Evolutionary conservation across 495 filamentous ascomycete genomes (phyloP), one percentile per base, ranked within the genome.

Genomic region (Talaromyces proteolyticus): DNA sequence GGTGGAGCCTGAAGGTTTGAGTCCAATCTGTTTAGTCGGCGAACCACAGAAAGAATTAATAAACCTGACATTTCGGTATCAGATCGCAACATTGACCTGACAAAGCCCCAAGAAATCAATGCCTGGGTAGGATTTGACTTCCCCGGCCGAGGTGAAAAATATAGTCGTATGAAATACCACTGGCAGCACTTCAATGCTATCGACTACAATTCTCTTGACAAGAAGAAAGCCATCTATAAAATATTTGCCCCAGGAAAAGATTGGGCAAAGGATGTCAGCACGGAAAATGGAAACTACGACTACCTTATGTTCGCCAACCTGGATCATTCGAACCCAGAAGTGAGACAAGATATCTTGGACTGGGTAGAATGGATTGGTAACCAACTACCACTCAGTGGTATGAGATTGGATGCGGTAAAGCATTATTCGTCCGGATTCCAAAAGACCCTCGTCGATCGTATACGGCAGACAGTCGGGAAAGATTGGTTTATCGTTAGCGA

Each of bases 341-440:
- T 88, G 4, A 61, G 70, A 44, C 56, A 72, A 4, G 86, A 91
- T 54, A 76, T 88, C 4, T 59, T 84, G 11, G 65, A 73, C 22
- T 89, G 86, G 86, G 83, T 78, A 0, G 62, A 71, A 8, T 91
- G 86, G 85, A 70, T 91, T 40, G 72, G 68, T 0, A 63, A 74
- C 1, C 61, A 82, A 47, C 52, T 85, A 0, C 74, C 77, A 1
- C 63, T 89, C 17, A 70, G 73, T 53, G 87, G 86, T 6, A 82
- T 91, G 55, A 73, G 86, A 21, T 73, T 91, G n/a, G 86, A 91
- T 61, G 86, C 85, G 12, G 78, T 81, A 17, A 84, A 87, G 59
- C 87, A 91, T 64, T 86, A 82, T 60, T 83, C 78, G 11, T 73
- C 78, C 45, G 69, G 69, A 0, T 89, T 89, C 57, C 76, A 85